Evolutionary conservation across 371 early-diverging fungal species (phyloP).

Genomic region (Mortierella sp.): DNA sequence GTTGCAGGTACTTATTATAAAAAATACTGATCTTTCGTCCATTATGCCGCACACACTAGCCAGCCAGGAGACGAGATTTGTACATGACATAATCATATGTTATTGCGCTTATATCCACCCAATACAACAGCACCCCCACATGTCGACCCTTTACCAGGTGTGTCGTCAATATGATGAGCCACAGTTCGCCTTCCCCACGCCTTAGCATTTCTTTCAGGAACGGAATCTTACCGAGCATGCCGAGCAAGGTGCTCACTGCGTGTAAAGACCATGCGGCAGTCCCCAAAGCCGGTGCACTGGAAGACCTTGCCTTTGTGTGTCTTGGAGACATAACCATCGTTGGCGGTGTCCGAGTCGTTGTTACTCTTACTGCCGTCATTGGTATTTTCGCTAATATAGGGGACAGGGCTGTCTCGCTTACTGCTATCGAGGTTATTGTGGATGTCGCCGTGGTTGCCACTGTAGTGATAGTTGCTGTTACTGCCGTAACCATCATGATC

Average conservation of each 20-base stretch:
- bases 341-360: conserved; percentile 14
- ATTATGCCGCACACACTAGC: background rate
- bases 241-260: conserved; percentile 67
- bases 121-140: too few relatives aligned
- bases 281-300: conserved; percentile 65
- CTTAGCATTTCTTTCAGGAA: background rate
- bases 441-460: conserved; percentile 9
- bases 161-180: conserved; percentile 10
- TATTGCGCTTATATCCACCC: too few relatives aligned
- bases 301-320: conserved; percentile 57
- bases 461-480: conserved; percentile 21
- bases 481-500: conserved; percentile 20
- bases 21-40: background rate
- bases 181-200: background rate
- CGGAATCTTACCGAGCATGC: conserved; percentile 54
- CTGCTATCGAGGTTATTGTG: conserved; percentile 15
- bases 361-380: background rate
- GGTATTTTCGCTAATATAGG: conserved; percentile 13
- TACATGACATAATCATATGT: conserved; percentile 7
- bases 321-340: conserved; percentile 21
- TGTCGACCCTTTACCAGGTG: background rate
- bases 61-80: conserved; percentile 4
- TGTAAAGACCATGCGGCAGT: conserved; percentile 68
- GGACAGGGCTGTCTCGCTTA: conserved; percentile 28
- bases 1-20: background rate